Evolutionary conservation across 2,329 filamentous ascomycete species (phyloP).

Genomic region (Cladobotryum mycophilum): DNA sequence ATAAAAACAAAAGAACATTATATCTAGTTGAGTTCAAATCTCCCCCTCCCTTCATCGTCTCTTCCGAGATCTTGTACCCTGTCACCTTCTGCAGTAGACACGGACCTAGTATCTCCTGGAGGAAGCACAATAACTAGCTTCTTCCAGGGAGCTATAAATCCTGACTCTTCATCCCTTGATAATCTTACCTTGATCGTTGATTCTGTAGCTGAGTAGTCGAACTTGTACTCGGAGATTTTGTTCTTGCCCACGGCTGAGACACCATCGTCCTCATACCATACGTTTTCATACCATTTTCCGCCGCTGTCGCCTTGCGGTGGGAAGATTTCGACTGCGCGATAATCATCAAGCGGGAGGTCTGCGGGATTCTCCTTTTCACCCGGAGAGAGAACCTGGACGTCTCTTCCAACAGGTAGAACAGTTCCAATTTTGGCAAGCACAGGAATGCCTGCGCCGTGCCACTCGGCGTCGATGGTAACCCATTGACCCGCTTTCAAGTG

Average conservation of each 20-base stretch:
- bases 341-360: conserved; percentile 34
- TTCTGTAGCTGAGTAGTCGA: conserved; percentile 20
- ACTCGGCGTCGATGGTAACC: conserved; percentile 34
- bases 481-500: conserved; percentile 42
- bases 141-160: conserved; percentile 30
- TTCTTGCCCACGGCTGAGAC: conserved; percentile 25
- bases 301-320: conserved; percentile 22
- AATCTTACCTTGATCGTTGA: conserved; percentile 23
- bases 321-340: conserved; percentile 38
- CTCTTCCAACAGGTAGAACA: conserved; percentile 32
- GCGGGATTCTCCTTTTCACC: conserved; percentile 34
- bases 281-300: conserved; percentile 22
- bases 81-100: conserved; percentile 10
- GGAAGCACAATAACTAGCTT: conserved; percentile 26
- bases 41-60: conserved; percentile 17
- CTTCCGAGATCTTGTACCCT: conserved; percentile 11
- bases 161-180: conserved; percentile 23
- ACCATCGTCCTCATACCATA: conserved; percentile 36
- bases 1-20: neutral
- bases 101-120: conserved; percentile 22
- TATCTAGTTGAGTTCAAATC: conserved; percentile 14
- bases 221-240: conserved; percentile 26
- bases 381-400: conserved; percentile 30
- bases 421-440: conserved; percentile 34
- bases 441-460: conserved; percentile 36